Evolutionary conservation across 805 yeast genomes (phyloP).

Genomic region (Debaryomyces prosopidis): DNA sequence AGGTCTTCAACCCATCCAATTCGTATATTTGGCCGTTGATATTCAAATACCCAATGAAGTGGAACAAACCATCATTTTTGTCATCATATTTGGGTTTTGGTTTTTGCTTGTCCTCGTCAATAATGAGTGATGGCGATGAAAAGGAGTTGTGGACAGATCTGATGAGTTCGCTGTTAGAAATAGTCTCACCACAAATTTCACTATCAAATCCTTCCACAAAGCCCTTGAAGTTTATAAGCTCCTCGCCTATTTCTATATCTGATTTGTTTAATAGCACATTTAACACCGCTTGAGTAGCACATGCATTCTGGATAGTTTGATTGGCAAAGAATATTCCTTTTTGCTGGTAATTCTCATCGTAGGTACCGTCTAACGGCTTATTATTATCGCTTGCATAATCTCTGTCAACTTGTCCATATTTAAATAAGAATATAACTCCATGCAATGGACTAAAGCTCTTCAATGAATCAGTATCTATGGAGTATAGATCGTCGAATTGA

Average conservation of each 20-base stretch:
- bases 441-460: constrained; percentile 42
- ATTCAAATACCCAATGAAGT: constrained; percentile 57
- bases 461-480: constrained; percentile 48
- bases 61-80: constrained; percentile 56
- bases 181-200: constrained; percentile 58
- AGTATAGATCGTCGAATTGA: constrained; percentile 58
- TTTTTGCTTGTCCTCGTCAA: constrained; percentile 38
- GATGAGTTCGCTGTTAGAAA: constrained; percentile 58
- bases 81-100: constrained; percentile 23
- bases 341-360: constrained; percentile 32
- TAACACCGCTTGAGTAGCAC: constrained; percentile 73
- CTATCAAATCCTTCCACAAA: constrained; percentile 58
- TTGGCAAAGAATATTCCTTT: constrained; percentile 56
- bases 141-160: constrained; percentile 62
- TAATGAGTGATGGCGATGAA: constrained; percentile 52
- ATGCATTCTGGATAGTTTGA: constrained; percentile 66
- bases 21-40: constrained; percentile 52
- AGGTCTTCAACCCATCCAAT: constrained; percentile 59
- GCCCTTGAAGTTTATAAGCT: constrained; percentile 45
- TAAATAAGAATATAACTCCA: constrained; percentile 65
- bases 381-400: constrained; percentile 24
- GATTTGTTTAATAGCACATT: constrained; percentile 46
- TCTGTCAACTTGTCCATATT: constrained; percentile 48
- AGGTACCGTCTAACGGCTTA: constrained; percentile 46
- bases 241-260: constrained; percentile 48